A percentile compares a stretch with the other conserved stretches of the same genome.
phyloP scores from a whole-genome alignment of 257 asterid genomes.

The Buddleja alternifolia region DNA sequence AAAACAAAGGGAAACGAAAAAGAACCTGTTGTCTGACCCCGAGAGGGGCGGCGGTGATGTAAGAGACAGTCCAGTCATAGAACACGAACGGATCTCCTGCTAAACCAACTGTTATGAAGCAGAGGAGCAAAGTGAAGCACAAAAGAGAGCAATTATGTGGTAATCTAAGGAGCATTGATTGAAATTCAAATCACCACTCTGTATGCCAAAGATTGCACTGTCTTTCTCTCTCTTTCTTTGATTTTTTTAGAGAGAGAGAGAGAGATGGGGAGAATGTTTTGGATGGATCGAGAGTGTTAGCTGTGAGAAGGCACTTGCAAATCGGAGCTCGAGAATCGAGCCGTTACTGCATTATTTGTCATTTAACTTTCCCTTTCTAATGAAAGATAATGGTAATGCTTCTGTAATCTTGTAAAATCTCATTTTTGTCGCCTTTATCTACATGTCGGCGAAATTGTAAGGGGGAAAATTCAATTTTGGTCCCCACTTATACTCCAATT shows the following conservation, averaged over 20 bases:
- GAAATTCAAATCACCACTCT: constrained; percentile 32
- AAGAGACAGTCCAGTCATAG: constrained; percentile 87
- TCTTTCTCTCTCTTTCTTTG: neutral
- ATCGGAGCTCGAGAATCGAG: constrained; percentile 29
- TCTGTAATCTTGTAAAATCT: no score
- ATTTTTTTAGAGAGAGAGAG: neutral
- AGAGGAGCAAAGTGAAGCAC: constrained; percentile 43
- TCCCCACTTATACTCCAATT: no score
- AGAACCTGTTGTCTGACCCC: constrained; percentile 82
- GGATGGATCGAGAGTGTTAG: constrained; percentile 30
- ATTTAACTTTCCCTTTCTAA: neutral
- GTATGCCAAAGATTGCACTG: neutral
- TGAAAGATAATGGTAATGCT: no score
- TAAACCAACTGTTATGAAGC: constrained; percentile 42
- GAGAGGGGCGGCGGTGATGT: constrained; percentile 81
- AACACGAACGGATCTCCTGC: constrained; percentile 74
- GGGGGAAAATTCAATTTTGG: no score
- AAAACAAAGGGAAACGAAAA: neutral
- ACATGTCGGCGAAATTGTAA: no score
- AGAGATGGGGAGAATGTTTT: neutral
- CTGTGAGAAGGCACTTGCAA: constrained; percentile 24
- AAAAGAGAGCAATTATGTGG: constrained; percentile 34
- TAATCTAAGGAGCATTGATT: constrained; percentile 56
- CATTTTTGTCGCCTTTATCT: no score
- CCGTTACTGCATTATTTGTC: constrained; percentile 28